Percentiles rank a stretch among this genome's conserved stretches.
Evolutionary conservation across 1,284 basidiomycete genomes (phyloP).

Genomic region (Sparassis latifolia): DNA sequence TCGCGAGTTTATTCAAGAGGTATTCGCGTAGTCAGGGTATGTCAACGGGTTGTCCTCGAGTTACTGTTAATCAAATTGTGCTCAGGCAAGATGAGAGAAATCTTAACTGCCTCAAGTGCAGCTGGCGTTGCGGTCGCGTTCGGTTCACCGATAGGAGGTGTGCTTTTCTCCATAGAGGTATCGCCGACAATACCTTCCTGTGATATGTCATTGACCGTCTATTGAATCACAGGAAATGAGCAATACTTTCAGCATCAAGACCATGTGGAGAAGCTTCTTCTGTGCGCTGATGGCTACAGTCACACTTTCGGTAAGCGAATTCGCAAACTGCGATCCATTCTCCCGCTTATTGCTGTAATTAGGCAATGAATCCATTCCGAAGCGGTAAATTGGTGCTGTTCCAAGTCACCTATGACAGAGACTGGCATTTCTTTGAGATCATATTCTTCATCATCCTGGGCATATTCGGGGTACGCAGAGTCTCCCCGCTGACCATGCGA

Average conservation of each 20-base stretch:
- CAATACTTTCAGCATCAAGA: constrained; percentile 91
- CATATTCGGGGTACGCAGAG: constrained; percentile 77
- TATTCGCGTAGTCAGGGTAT: constrained; percentile 82
- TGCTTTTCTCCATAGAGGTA: constrained; percentile 86
- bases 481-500: neutral
- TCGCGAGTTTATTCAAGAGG: constrained; percentile 76
- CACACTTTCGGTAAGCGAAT: constrained; percentile 78
- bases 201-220: neutral
- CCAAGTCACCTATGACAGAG: constrained; percentile 87
- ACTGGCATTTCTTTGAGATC: constrained; percentile 99
- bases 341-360: neutral
- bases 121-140: constrained; percentile 97
- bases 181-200: constrained; percentile 1
- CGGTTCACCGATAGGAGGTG: constrained; percentile 95
- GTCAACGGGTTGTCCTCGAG: constrained; percentile 29
- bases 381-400: constrained; percentile 98
- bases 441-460: constrained; percentile 95
- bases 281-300: constrained; percentile 97
- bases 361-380: constrained; percentile 90
- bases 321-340: neutral
- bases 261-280: constrained; percentile 98
- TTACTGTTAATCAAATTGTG: neutral
- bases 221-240: constrained; percentile 83
- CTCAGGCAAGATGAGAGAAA: constrained; percentile 90
- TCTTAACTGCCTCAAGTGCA: constrained; percentile 92